phyloP scores from a whole-genome alignment of 768 basidiomycete genomes.

The Lactarius deliciosus region DNA sequence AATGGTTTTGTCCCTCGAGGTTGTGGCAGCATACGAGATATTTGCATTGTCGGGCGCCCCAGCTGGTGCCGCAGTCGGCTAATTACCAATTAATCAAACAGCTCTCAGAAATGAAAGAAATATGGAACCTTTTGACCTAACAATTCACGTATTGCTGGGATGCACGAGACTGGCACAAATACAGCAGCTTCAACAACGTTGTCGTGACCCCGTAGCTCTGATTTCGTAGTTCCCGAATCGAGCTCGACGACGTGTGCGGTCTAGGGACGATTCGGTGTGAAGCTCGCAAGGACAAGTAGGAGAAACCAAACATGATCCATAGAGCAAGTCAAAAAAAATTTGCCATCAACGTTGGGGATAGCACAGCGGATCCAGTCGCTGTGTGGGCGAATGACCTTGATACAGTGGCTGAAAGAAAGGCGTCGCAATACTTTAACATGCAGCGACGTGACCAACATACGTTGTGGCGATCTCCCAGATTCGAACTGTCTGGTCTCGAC shows the following conservation, averaged over 20 bases:
- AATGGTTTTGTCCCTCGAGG: slow-evolving; percentile 55
- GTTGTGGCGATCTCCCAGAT: slow-evolving; percentile 58
- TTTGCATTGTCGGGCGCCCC: slow-evolving; percentile 37
- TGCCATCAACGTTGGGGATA: slow-evolving; percentile 42
- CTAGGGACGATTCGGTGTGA: slow-evolving; percentile 34
- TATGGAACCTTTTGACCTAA: slow-evolving; percentile 43
- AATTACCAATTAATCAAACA: background rate
- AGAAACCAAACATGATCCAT: slow-evolving; percentile 50
- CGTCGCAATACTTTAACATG: background rate
- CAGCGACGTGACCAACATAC: slow-evolving; percentile 35
- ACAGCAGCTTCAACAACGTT: slow-evolving; percentile 52
- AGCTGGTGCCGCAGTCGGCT: slow-evolving; percentile 34
- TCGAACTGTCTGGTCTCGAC: slow-evolving; percentile 53
- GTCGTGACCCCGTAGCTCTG: slow-evolving; percentile 56
- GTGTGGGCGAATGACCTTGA: slow-evolving; percentile 51
- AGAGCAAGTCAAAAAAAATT: slow-evolving; percentile 49
- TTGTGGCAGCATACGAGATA: slow-evolving; percentile 48
- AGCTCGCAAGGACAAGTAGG: background rate
- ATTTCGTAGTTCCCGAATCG: slow-evolving; percentile 47
- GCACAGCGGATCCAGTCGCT: slow-evolving; percentile 51
- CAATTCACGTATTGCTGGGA: slow-evolving; percentile 49
- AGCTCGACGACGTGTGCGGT: slow-evolving; percentile 54
- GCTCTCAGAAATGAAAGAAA: background rate
- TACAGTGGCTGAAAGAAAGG: slow-evolving; percentile 44
- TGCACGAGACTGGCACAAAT: slow-evolving; percentile 47